Conservation (phyloP, 345 rosid species). For the Balakata baccata region DNA sequence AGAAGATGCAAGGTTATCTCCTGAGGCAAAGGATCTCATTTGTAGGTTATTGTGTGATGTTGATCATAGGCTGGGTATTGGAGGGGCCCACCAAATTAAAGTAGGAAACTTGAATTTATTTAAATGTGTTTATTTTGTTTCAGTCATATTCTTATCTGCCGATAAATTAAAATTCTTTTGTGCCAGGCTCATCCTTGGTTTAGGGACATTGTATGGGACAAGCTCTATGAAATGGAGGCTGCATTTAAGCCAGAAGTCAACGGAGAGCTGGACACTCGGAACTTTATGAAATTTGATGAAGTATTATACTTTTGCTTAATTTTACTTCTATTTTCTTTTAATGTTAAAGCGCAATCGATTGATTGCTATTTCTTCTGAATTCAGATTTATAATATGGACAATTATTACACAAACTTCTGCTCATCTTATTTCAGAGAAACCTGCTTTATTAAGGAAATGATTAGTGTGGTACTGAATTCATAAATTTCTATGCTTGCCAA, state of each 20-base stretch:
- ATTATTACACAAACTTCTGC: background rate
- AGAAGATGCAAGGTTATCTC: conserved; percentile 63
- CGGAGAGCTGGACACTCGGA: conserved; percentile 89
- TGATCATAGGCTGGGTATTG: conserved; percentile 84
- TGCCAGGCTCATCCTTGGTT: conserved; percentile 95
- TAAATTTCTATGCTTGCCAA: background rate
- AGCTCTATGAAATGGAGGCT: conserved; percentile 89
- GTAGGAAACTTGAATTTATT: conserved; percentile 40
- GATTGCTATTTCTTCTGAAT: background rate
- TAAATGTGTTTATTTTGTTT: conserved; percentile 14
- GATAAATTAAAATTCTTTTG: conserved; percentile 19
- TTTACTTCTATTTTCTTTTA: background rate
- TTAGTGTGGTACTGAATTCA: background rate
- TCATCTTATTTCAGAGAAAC: background rate
- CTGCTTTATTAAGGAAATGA: background rate
- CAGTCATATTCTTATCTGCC: conserved; percentile 17
- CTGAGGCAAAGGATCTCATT: conserved; percentile 84
- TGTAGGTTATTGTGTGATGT: conserved; percentile 82
- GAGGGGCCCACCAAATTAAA: conserved; percentile 82
- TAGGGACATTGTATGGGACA: conserved; percentile 69
- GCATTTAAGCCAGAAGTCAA: conserved; percentile 93
- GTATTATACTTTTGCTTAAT: conserved; percentile 38
- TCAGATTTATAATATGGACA: background rate
- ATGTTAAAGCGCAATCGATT: background rate
- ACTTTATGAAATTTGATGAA: conserved; percentile 97